Evolutionary conservation across 176 grass and related monocot species (phyloP).

Genomic region (Carex pumila): DNA sequence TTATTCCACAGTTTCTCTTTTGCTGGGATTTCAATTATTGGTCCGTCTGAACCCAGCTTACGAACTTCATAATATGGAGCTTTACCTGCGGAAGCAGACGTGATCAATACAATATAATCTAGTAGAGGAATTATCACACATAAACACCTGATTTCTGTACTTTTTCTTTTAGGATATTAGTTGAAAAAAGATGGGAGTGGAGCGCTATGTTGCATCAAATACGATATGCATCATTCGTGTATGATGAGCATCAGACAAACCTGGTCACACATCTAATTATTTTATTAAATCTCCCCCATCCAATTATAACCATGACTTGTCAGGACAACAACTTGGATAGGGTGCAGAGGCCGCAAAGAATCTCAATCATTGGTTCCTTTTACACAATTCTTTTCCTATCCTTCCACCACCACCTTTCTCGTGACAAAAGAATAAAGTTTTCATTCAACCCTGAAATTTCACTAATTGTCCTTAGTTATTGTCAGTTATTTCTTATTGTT

Average conservation of each 20-base stretch:
- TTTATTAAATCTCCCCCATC: not conserved
- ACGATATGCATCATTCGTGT: not conserved
- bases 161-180: not conserved
- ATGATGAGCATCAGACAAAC: not conserved
- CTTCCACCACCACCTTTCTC: too few species aligned
- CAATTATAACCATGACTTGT: too few species aligned
- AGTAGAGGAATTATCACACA: conserved; percentile 8
- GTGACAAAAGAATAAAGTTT: not conserved
- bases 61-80: conserved; percentile 65
- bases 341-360: too few species aligned
- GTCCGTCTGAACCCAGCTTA: conserved; percentile 37
- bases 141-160: not conserved
- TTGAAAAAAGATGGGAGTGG: not conserved
- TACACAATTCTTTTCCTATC: too few species aligned
- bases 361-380: too few species aligned
- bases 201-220: not conserved
- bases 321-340: too few species aligned
- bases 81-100: conserved; percentile 37
- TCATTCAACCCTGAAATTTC: not conserved
- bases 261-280: not conserved
- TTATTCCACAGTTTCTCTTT: conserved; percentile 25
- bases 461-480: too few species aligned
- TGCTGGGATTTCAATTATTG: conserved; percentile 24
- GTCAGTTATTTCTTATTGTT: not conserved
- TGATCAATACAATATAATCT: not conserved